Evolutionary conservation across 2,329 filamentous ascomycete species (phyloP).

Genomic region (Aspergillus unguis): DNA sequence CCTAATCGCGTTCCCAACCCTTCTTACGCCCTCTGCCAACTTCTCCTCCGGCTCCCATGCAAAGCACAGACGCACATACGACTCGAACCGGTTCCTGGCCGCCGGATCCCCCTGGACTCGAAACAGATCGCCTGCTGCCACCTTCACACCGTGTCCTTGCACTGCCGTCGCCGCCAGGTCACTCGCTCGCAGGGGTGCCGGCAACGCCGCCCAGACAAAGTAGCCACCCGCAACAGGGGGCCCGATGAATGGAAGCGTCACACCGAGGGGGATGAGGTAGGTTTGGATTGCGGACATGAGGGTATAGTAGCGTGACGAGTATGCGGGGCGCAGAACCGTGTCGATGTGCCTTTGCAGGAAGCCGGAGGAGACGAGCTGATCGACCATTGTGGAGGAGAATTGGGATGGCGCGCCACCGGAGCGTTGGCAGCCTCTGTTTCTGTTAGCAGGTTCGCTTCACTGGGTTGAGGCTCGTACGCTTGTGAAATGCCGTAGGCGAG

Average conservation of each 20-base stretch:
- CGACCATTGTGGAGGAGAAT: slow-evolving; percentile 55
- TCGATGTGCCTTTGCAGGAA: slow-evolving; percentile 54
- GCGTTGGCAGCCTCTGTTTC: slow-evolving; percentile 51
- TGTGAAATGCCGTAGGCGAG: slow-evolving; percentile 59
- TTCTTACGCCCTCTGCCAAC: slow-evolving; percentile 64
- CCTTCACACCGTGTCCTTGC: slow-evolving; percentile 62
- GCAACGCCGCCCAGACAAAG: slow-evolving; percentile 76
- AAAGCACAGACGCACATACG: slow-evolving; percentile 65
- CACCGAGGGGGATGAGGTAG: slow-evolving; percentile 62
- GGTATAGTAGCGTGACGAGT: slow-evolving; percentile 51
- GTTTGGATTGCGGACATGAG: slow-evolving; percentile 59
- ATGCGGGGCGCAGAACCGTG: slow-evolving; percentile 54
- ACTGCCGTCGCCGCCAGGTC: slow-evolving; percentile 58
- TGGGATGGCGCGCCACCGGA: slow-evolving; percentile 62
- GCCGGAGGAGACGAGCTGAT: slow-evolving; percentile 52
- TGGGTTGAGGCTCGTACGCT: slow-evolving; percentile 43
- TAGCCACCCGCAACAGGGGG: slow-evolving; percentile 68
- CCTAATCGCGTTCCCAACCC: slow-evolving; percentile 49
- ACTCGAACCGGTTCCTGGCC: slow-evolving; percentile 53
- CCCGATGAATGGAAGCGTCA: slow-evolving; percentile 33
- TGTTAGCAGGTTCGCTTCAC: slow-evolving; percentile 13
- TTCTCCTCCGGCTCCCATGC: slow-evolving; percentile 67
- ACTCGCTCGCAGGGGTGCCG: slow-evolving; percentile 50
- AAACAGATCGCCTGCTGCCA: slow-evolving; percentile 69
- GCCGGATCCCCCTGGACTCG: slow-evolving; percentile 58